Conservation (phyloP, 2,329 filamentous ascomycete genomes). For the Apiospora rasikravindrae region DNA sequence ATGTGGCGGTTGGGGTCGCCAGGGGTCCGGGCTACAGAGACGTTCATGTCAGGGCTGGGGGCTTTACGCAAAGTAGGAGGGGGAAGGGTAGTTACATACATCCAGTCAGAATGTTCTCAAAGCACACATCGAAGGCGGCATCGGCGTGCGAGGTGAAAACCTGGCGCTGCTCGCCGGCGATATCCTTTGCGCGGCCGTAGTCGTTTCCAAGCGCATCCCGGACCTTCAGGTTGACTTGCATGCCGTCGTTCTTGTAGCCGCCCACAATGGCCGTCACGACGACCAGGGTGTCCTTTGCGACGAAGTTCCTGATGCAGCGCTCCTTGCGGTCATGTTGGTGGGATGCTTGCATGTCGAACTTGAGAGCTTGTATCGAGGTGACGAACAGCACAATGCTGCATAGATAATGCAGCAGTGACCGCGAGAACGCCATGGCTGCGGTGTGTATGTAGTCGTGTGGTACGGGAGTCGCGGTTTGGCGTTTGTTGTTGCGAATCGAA, state of each 20-base stretch:
- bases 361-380: conserved; percentile 70
- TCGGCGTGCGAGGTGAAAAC: conserved; percentile 94
- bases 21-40: not conserved
- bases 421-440: conserved; percentile 53
- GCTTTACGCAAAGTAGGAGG: not conserved
- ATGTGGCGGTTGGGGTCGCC: conserved; percentile 69
- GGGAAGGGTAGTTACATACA: conserved; percentile 57
- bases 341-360: conserved; percentile 87
- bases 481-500: conserved; percentile 16
- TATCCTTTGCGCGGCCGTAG: conserved; percentile 88
- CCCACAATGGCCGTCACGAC: conserved; percentile 90
- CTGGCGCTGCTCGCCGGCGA: conserved; percentile 89
- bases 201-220: conserved; percentile 92
- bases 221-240: conserved; percentile 93
- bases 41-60: conserved; percentile 6
- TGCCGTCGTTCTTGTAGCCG: conserved; percentile 89
- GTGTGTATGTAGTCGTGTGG: conserved; percentile 23
- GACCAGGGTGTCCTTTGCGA: conserved; percentile 87
- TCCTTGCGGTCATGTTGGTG: conserved; percentile 63
- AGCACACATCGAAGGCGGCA: conserved; percentile 94
- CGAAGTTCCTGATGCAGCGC: conserved; percentile 96
- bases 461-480: not conserved
- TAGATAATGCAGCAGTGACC: conserved; percentile 57
- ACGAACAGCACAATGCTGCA: conserved; percentile 63
- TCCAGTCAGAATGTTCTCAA: conserved; percentile 79